A percentile compares a stretch with the other conserved stretches of the same genome.
Conservation (phyloP, 2,329 filamentous ascomycete genomes). For the Hyphodiscus sp. region DNA sequence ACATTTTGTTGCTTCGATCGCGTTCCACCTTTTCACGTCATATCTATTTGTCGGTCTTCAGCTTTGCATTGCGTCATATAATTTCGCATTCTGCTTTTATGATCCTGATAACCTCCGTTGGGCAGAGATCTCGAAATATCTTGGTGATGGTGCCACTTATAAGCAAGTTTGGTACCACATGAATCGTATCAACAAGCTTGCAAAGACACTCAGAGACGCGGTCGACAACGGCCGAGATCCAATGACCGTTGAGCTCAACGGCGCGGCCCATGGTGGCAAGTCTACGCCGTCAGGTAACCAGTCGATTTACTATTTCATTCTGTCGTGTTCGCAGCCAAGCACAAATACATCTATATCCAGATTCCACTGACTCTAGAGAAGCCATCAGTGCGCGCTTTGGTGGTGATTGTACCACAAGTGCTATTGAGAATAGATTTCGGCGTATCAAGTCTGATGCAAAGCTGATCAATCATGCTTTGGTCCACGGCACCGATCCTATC, state of each 20-base stretch:
- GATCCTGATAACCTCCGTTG: background rate
- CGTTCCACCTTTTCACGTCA: background rate
- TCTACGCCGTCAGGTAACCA: slow-evolving; percentile 5
- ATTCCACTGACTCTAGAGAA: slow-evolving; percentile 7
- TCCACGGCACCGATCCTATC: slow-evolving; percentile 30
- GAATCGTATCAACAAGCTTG: slow-evolving; percentile 15
- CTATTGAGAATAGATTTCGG: slow-evolving; percentile 35
- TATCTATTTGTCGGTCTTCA: background rate
- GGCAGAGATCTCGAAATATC: slow-evolving; percentile 49
- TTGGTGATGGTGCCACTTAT: slow-evolving; percentile 19
- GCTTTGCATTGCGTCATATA: background rate
- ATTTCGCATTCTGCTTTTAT: too few relatives aligned
- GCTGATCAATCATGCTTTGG: slow-evolving; percentile 29
- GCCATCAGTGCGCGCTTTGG: slow-evolving; percentile 26
- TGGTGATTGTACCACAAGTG: slow-evolving; percentile 28
- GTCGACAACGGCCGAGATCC: slow-evolving; percentile 20
- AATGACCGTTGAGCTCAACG: slow-evolving; percentile 11
- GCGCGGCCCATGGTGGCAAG: background rate
- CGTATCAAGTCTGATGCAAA: slow-evolving; percentile 34
- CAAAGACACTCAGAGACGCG: slow-evolving; percentile 15
- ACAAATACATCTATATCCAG: slow-evolving; percentile 7
- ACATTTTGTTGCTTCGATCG: slow-evolving; percentile 1
- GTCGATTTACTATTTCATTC: background rate
- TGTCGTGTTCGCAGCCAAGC: background rate
- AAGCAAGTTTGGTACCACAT: slow-evolving; percentile 19